A percentile compares a stretch with the other conserved stretches of the same genome.
These are phyloP conservation scores for Rossbeevera mucosa DNA, from an alignment of 768 basidiomycete species.

Conservation along the genomic window DNA sequence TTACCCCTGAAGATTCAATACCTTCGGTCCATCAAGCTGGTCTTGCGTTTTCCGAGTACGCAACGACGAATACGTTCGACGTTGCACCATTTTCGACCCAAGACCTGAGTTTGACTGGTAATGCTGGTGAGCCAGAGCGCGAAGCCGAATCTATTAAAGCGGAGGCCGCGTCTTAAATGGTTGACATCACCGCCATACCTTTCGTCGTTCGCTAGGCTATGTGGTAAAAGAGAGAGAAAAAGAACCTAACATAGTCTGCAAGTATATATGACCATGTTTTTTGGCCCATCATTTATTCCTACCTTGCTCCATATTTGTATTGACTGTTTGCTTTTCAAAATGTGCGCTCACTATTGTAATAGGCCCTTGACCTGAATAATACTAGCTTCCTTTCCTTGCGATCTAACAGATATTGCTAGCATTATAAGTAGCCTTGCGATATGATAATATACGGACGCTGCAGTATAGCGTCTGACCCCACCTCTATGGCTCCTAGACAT, in stretches of 20 bases:
- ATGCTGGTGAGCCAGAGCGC: constrained; percentile 55
- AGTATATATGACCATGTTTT: constrained; percentile 32
- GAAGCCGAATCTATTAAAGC: constrained; percentile 65
- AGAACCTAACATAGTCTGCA: constrained; percentile 27
- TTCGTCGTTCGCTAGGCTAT: constrained; percentile 23
- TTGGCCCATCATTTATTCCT: constrained; percentile 34
- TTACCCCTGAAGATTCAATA: constrained; percentile 60
- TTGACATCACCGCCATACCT: constrained; percentile 17
- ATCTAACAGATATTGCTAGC: constrained; percentile 12
- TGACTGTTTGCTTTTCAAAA: constrained; percentile 31
- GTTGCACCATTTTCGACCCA: constrained; percentile 63
- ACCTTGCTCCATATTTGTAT: constrained; percentile 38
- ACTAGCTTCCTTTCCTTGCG: constrained; percentile 18
- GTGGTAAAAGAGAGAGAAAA: constrained; percentile 15
- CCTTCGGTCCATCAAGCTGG: constrained; percentile 56
- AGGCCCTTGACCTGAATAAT: constrained; percentile 28
- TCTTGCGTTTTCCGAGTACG: constrained; percentile 69
- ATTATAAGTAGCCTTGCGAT: constrained; percentile 19
- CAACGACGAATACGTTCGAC: constrained; percentile 62
- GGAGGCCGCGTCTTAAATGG: constrained; percentile 43
- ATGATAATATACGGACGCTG: constrained; percentile 13
- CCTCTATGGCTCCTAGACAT: constrained; percentile 23
- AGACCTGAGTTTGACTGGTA: constrained; percentile 57
- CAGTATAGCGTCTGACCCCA: constrained; percentile 7
- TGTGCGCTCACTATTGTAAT: constrained; percentile 36